Evolutionary conservation across 768 basidiomycete species (phyloP).

Genomic region (Dentipellis fragilis): DNA sequence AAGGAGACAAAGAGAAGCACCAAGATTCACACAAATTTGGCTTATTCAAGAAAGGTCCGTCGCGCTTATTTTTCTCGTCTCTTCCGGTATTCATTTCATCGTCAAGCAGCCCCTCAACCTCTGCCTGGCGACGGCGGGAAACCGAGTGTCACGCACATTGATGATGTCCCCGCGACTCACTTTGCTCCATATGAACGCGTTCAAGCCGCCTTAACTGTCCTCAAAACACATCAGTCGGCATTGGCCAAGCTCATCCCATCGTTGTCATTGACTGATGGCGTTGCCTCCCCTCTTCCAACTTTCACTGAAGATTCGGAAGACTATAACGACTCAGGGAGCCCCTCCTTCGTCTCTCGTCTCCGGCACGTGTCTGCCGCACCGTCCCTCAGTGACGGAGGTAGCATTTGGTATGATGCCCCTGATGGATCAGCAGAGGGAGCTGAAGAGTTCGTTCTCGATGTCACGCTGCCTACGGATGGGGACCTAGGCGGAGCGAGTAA

Average conservation of each 20-base stretch:
- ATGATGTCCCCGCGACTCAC: constrained; percentile 7
- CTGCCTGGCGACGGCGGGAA: not conserved
- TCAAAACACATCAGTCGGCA: constrained; percentile 51
- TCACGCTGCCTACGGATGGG: constrained; percentile 15
- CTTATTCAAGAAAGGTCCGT: constrained; percentile 14
- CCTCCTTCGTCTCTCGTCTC: constrained; percentile 10
- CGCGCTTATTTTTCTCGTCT: not conserved
- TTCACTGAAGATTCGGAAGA: constrained; percentile 41
- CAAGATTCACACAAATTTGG: constrained; percentile 29
- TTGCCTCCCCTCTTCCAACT: constrained; percentile 12
- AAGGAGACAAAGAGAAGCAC: constrained; percentile 39
- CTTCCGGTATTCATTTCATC: not conserved
- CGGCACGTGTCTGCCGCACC: constrained; percentile 18
- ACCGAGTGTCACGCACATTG: constrained; percentile 1
- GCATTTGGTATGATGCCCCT: constrained; percentile 72
- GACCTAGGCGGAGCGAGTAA: constrained; percentile 20
- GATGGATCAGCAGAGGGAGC: constrained; percentile 45
- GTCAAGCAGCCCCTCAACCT: constrained; percentile 3
- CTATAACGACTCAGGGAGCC: constrained; percentile 22
- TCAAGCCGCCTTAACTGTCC: constrained; percentile 35
- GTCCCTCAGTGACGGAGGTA: constrained; percentile 18
- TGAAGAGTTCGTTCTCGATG: constrained; percentile 56
- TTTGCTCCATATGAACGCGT: constrained; percentile 30
- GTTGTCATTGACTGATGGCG: constrained; percentile 15
- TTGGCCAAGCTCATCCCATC: constrained; percentile 28